Percentiles rank a stretch among this genome's conserved stretches.
Evolutionary conservation across 805 yeast species (phyloP).

Genomic region (Zygosaccharomyces siamensis): DNA sequence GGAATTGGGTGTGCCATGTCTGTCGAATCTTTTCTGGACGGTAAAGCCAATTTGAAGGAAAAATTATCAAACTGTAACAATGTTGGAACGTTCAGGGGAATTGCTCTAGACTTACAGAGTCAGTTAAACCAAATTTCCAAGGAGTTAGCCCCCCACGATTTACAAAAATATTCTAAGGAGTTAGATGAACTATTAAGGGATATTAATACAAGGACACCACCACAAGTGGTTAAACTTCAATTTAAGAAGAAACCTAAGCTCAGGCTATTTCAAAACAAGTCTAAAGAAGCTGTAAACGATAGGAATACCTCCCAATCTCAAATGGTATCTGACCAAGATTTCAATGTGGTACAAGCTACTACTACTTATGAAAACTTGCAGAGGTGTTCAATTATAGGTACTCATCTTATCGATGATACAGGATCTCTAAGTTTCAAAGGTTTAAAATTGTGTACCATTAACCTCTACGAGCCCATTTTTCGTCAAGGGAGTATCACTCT

Average conservation of each 20-base stretch:
- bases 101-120: conserved; percentile 12
- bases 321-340: conserved; percentile 1
- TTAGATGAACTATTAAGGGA: conserved; percentile 16
- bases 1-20: background rate
- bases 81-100: conserved; percentile 5
- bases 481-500: conserved; percentile 25
- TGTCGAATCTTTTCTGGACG: background rate
- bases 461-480: conserved; percentile 18
- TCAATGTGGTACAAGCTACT: conserved; percentile 3
- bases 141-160: conserved; percentile 19
- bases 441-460: conserved; percentile 13
- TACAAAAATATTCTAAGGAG: conserved; percentile 15
- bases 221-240: conserved; percentile 3
- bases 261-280: background rate
- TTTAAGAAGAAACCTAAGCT: conserved; percentile 6
- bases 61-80: background rate
- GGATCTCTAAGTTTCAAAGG: conserved; percentile 23
- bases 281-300: background rate
- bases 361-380: conserved; percentile 14
- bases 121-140: conserved; percentile 11
- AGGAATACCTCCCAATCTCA: background rate
- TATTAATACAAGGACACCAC: conserved; percentile 8
- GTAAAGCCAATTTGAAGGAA: background rate
- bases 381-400: conserved; percentile 10
- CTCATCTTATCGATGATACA: background rate